Percentiles rank a stretch among this genome's conserved stretches.
Conservation (phyloP, 1,284 basidiomycete species). For the Austroboletus novae-zelandiae region DNA sequence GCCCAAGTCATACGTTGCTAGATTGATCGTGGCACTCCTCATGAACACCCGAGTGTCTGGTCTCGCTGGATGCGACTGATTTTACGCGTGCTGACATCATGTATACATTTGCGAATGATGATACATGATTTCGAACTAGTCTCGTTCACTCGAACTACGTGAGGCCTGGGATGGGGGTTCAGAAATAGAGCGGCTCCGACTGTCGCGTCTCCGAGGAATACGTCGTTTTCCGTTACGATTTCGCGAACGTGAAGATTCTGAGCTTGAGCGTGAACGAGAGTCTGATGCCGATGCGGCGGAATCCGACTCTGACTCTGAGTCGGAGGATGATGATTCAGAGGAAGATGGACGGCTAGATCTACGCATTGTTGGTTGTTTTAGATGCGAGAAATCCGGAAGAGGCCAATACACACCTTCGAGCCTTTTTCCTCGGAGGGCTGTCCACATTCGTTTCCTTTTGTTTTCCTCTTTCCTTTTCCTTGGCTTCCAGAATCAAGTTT, state of each 20-base stretch:
- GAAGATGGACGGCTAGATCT: conserved; percentile 24
- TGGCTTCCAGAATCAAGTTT: conserved; percentile 68
- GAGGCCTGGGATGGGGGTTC: conserved; percentile 18
- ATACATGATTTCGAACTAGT: conserved; percentile 13
- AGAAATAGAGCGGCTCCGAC: conserved; percentile 20
- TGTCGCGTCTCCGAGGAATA: conserved; percentile 34
- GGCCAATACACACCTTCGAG: conserved; percentile 44
- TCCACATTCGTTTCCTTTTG: conserved; percentile 37
- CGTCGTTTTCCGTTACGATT: conserved; percentile 47
- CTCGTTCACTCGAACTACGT: conserved; percentile 7
- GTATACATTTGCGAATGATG: conserved; percentile 12
- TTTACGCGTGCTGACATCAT: conserved; percentile 10
- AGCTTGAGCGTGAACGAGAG: conserved; percentile 29
- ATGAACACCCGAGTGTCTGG: conserved; percentile 72
- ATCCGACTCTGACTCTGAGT: conserved; percentile 39
- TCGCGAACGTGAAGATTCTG: conserved; percentile 40
- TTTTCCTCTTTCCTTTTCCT: conserved; percentile 65
- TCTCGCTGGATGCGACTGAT: conserved; percentile 27
- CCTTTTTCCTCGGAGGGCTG: conserved; percentile 45
- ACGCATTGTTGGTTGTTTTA: conserved; percentile 5
- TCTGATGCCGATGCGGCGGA: conserved; percentile 33
- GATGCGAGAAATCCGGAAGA: not conserved
- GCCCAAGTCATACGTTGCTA: conserved; percentile 24
- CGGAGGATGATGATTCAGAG: conserved; percentile 35
- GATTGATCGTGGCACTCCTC: conserved; percentile 85